phyloP scores from a whole-genome alignment of 768 basidiomycete genomes.

The Russula emetica region DNA sequence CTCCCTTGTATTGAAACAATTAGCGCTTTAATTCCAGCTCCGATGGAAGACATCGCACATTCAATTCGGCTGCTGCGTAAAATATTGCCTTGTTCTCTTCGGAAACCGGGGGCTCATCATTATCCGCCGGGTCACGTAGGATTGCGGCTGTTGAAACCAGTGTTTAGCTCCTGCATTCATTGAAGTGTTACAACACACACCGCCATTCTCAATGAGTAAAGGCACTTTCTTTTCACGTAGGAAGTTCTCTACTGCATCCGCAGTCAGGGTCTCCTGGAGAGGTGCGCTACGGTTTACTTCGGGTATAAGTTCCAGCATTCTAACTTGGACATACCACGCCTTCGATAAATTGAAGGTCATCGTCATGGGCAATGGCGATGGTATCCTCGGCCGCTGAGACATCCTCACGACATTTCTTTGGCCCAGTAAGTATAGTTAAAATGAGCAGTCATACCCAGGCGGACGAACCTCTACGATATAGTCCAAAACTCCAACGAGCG shows the following conservation, averaged over 20 bases:
- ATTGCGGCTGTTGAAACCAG: slow-evolving; percentile 1
- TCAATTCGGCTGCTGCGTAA: slow-evolving; percentile 4
- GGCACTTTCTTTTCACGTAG: neutral
- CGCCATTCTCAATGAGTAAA: slow-evolving; percentile 11
- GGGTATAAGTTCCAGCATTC: neutral
- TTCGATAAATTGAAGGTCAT: slow-evolving; percentile 12
- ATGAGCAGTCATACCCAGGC: neutral
- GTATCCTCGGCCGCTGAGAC: neutral
- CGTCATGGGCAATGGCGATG: slow-evolving; percentile 16
- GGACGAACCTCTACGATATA: slow-evolving; percentile 16
- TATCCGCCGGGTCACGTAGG: neutral
- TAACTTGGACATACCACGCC: neutral
- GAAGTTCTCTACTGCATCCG: slow-evolving; percentile 5
- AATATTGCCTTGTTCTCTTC: slow-evolving; percentile 7
- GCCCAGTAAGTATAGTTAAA: neutral
- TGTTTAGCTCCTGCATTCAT: neutral
- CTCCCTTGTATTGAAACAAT: neutral
- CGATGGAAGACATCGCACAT: neutral
- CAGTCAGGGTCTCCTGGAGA: slow-evolving; percentile 3
- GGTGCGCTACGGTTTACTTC: neutral
- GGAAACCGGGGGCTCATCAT: neutral
- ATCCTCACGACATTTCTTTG: slow-evolving; percentile 10
- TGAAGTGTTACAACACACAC: neutral
- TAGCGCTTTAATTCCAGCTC: neutral
- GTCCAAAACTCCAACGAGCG: slow-evolving; percentile 11